phyloP scores from a whole-genome alignment of 2,329 filamentous ascomycete genomes.

The Colletotrichum neosansevieriae region DNA sequence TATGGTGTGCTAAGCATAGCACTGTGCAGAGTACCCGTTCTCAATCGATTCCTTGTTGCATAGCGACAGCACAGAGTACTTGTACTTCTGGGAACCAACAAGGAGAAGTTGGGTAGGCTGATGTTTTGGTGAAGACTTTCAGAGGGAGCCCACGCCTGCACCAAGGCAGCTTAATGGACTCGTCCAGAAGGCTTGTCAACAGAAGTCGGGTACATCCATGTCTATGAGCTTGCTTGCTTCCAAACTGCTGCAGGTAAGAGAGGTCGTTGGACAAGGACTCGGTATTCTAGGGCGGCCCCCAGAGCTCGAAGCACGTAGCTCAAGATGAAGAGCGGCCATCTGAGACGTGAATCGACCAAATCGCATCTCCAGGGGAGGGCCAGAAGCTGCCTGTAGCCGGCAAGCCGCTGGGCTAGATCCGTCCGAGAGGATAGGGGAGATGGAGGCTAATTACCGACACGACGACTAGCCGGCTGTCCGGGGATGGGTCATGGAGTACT shows the following conservation, averaged over 20 bases:
- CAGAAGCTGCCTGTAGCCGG: conserved; percentile 24
- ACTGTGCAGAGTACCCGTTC: conserved; percentile 10
- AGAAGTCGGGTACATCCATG: conserved; percentile 8
- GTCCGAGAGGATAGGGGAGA: conserved; percentile 2
- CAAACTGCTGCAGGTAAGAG: background rate
- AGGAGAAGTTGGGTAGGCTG: background rate
- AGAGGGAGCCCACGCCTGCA: background rate
- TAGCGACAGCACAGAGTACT: background rate
- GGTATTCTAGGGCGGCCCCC: conserved; percentile 8
- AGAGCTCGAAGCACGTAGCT: conserved; percentile 12
- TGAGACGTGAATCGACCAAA: conserved; percentile 28
- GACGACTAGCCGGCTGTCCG: conserved; percentile 5
- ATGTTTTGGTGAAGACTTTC: background rate
- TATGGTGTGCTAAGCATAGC: background rate
- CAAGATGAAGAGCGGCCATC: conserved; percentile 18
- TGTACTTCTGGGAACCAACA: background rate
- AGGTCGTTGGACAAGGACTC: conserved; percentile 15
- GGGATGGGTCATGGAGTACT: background rate
- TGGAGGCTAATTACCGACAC: conserved; percentile 21
- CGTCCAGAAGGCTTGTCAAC: conserved; percentile 1
- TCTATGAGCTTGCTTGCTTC: conserved; percentile 1
- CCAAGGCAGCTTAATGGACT: no score
- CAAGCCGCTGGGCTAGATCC: conserved; percentile 25
- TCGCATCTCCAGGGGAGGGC: conserved; percentile 19
- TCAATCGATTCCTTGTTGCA: background rate